A percentile compares a stretch with the other conserved stretches of the same genome.
Conservation (phyloP, 2,329 filamentous ascomycete genomes). For the Cladobotryum mycophilum region DNA sequence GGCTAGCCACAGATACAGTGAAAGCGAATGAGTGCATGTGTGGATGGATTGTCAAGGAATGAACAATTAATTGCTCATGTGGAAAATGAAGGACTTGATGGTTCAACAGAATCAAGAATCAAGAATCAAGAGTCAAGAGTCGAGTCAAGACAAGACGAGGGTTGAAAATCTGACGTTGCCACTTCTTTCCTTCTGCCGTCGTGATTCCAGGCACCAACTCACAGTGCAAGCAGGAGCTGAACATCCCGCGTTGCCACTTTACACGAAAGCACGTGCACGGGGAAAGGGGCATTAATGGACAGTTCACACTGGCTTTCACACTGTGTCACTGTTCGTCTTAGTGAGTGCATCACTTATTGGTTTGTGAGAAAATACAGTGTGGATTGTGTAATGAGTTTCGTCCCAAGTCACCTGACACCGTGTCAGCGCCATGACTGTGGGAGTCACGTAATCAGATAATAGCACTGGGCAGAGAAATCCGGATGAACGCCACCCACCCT, state of each 20-base stretch:
- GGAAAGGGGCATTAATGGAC: constrained; percentile 11
- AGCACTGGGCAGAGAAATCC: constrained; percentile 16
- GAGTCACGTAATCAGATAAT: constrained; percentile 9
- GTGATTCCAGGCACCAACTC: constrained; percentile 13
- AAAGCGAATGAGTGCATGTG: too few relatives aligned
- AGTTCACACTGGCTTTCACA: constrained; percentile 8
- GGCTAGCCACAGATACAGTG: too few relatives aligned
- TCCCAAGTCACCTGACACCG: constrained; percentile 27
- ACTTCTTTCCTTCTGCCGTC: too few relatives aligned
- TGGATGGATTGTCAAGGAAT: too few relatives aligned
- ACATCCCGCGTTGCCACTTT: constrained; percentile 21
- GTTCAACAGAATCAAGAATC: too few relatives aligned
- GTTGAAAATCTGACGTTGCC: too few relatives aligned
- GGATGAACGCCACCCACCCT: constrained; percentile 3
- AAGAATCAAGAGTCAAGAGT: too few relatives aligned
- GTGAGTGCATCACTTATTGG: not conserved
- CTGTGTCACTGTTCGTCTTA: not conserved
- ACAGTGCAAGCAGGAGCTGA: constrained; percentile 23
- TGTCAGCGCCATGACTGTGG: constrained; percentile 23
- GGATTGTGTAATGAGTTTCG: not conserved
- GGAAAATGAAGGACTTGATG: too few relatives aligned
- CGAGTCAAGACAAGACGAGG: too few relatives aligned
- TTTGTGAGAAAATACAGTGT: constrained; percentile 15
- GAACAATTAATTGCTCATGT: too few relatives aligned
- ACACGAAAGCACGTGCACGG: constrained; percentile 28